Evolutionary conservation across 371 early-diverging fungal genomes (phyloP), one percentile per base, ranked within the genome.

Genomic region (Mortierella sp.): DNA sequence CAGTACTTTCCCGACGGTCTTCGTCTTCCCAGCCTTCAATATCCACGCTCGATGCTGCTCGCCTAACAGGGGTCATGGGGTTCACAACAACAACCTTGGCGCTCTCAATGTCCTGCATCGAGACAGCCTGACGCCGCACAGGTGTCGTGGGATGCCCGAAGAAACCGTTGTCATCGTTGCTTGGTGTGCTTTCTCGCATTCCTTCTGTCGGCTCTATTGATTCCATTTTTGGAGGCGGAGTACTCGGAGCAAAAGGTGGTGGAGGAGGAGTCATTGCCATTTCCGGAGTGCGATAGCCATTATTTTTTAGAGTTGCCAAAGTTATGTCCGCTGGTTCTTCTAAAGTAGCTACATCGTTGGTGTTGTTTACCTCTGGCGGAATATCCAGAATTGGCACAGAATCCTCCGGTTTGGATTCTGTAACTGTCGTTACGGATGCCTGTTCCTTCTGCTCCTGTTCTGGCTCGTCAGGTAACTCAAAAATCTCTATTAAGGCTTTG

Each of bases 21-120:
- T 81, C 82, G 16, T 81, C 82, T 36, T 72, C 82, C 82, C 82
- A 81, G 32, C 69, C 82, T 47, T 76, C 82, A 55, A 69, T 22
- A 50, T 81, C 82, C 38, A 22, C 22, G 8, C 60, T 52, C 21
- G 76, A 76, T 19, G 76, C 72, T 32, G 67, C 60, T 21, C 76
- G 69, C 41, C 67, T 68, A 19, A 40, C 48, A 33, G 82, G 82
- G 6, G 76, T 81, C 11, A 48, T 32, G n/a, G 72, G 64, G 40
- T 81, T 73, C n/a, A 81, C 61, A 13, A 69, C 55, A 19, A 74
- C 58, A n/a, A 68, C 71, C 10, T 61, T n/a, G 0, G 72, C 72
- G 28, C 68, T 52, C 40, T 69, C 74, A 47, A 67, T 65, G 38
- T 70, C 71, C 58, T 60, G 65, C 22, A 70, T 32, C 4, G 68